Percentiles rank a stretch among this genome's conserved stretches.
phyloP scores from a whole-genome alignment of 176 grass and related monocot genomes.

The Musa beccarii region DNA sequence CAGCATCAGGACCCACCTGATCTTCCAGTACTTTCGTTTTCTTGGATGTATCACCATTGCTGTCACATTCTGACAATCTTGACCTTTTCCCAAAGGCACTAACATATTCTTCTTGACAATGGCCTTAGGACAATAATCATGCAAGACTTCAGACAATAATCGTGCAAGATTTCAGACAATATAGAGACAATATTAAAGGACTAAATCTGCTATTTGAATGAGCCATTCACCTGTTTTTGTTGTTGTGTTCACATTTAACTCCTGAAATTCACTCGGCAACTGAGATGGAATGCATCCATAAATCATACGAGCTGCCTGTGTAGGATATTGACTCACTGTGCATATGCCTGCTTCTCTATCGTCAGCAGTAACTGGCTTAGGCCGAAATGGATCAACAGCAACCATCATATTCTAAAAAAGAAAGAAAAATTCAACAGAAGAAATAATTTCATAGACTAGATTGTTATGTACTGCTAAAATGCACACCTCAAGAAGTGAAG shows the following conservation, averaged over 20 bases:
- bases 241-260: conserved; percentile 30
- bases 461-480: not conserved
- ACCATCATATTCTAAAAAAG: conserved; percentile 56
- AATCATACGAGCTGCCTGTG: conserved; percentile 31
- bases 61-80: conserved; percentile 29
- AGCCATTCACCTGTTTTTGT: conserved; percentile 37
- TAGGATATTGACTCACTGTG: conserved; percentile 61
- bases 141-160: not conserved
- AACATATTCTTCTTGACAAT: conserved; percentile 33
- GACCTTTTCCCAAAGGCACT: conserved; percentile 36
- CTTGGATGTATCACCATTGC: conserved; percentile 20
- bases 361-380: conserved; percentile 42
- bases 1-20: conserved; percentile 26
- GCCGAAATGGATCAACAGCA: conserved; percentile 52
- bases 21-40: conserved; percentile 35
- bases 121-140: conserved; percentile 16
- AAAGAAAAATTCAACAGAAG: conserved; percentile 8
- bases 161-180: not conserved
- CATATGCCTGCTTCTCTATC: conserved; percentile 57
- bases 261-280: not conserved
- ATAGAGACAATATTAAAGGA: not conserved
- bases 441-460: conserved; percentile 1
- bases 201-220: not conserved
- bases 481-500: not conserved
- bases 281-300: conserved; percentile 38